Conservation (phyloP, 1,284 basidiomycete species). For the Uromyces viciae-fabae region DNA sequence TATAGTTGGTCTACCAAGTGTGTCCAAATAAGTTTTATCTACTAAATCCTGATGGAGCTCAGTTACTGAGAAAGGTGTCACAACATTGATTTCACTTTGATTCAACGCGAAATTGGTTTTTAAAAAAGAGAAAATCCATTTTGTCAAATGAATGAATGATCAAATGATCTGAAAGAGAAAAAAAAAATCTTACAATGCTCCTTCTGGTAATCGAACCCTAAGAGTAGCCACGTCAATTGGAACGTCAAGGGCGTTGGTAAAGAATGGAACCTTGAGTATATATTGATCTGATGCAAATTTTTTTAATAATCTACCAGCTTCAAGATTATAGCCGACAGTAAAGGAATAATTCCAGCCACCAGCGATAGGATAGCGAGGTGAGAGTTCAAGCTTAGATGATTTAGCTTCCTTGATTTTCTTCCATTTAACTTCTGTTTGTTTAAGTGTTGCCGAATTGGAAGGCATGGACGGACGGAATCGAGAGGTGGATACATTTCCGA, state of each 20-base stretch:
- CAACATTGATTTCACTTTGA: slow-evolving; percentile 69
- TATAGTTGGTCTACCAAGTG: slow-evolving; percentile 77
- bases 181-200: slow-evolving; percentile 66
- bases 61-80: slow-evolving; percentile 72
- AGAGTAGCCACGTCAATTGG: slow-evolving; percentile 77
- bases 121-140: not conserved
- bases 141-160: too few relatives aligned
- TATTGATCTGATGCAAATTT: slow-evolving; percentile 63
- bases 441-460: slow-evolving; percentile 46
- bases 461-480: slow-evolving; percentile 62
- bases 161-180: too few relatives aligned
- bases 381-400: slow-evolving; percentile 65
- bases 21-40: slow-evolving; percentile 86
- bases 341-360: slow-evolving; percentile 98
- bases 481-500: slow-evolving; percentile 96
- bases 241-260: slow-evolving; percentile 74
- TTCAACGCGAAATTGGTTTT: slow-evolving; percentile 11
- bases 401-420: slow-evolving; percentile 57
- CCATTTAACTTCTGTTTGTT: slow-evolving; percentile 57
- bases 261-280: slow-evolving; percentile 76
- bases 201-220: slow-evolving; percentile 83
- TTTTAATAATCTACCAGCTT: slow-evolving; percentile 64
- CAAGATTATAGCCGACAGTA: slow-evolving; percentile 85
- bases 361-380: slow-evolving; percentile 84
- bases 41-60: slow-evolving; percentile 62